phyloP scores from a whole-genome alignment of 352 stramenopile genomes.

The Phytophthora meadii region DNA sequence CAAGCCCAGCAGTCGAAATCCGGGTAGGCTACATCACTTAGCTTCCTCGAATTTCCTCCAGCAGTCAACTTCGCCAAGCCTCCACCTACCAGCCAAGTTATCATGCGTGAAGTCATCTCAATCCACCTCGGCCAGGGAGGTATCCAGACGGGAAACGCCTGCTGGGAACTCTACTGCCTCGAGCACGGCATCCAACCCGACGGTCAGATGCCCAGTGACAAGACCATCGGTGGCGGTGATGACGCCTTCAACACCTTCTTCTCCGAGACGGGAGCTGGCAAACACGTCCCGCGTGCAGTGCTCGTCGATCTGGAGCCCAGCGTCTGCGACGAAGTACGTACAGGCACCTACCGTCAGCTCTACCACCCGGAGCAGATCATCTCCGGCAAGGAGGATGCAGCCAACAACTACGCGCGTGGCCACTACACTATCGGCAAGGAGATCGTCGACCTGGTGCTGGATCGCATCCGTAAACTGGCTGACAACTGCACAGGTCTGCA shows the following conservation, averaged over 20 bases:
- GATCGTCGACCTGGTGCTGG: constrained; percentile 97
- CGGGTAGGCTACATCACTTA: constrained; percentile 13
- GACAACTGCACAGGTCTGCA: constrained; percentile 98
- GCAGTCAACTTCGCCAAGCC: not conserved
- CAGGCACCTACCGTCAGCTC: constrained; percentile 96
- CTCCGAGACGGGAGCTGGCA: constrained; percentile 92
- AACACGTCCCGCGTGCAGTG: constrained; percentile 98
- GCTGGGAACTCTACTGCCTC: constrained; percentile 94
- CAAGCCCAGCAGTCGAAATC: not conserved
- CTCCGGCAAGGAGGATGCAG: constrained; percentile 97
- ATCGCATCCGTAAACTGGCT: constrained; percentile 97
- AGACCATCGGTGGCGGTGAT: constrained; percentile 58
- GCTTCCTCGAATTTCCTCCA: constrained; percentile 8
- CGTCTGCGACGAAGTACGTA: constrained; percentile 97
- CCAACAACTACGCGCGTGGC: constrained; percentile 93
- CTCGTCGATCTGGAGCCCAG: constrained; percentile 98
- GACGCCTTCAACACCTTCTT: constrained; percentile 99
- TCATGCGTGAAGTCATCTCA: constrained; percentile 51
- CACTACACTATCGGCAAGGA: constrained; percentile 96
- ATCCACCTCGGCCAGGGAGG: constrained; percentile 97
- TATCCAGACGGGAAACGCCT: constrained; percentile 88
- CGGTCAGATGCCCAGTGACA: constrained; percentile 50
- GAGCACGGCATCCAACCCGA: constrained; percentile 95
- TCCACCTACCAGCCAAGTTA: not conserved
- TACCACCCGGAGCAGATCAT: constrained; percentile 99